Evolutionary conservation across 768 basidiomycete genomes (phyloP), one percentile per base, ranked within the genome.

Genomic region (Termitomyces sp.): DNA sequence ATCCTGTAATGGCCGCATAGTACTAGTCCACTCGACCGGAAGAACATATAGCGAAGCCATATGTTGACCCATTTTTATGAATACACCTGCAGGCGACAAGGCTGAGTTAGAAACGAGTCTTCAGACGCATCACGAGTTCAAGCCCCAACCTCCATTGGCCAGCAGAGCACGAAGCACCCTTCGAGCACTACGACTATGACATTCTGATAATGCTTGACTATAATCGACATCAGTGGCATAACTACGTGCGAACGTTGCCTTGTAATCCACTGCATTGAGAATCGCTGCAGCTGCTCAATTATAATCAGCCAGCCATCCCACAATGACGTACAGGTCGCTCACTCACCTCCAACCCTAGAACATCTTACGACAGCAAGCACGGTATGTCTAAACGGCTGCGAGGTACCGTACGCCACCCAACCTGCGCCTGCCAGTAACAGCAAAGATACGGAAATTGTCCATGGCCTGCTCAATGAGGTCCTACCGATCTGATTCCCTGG

Each of bases 21-120:
- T 73, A 25, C 68, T 72, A 11, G 79, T 81, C 79, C 80, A 82
- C 65, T 81, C 80, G 23, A 70, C 67, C 6, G 80, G 80, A 55
- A 83, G 74, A 16, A 82, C 74, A 37, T 77, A 66, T 59, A 91
- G 75, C 69, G 77, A 67, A 74, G 88, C 67, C 89, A 90, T 73
- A 88, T 86, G 76, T 85, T 99, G 96, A 2, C 95, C 97, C 64
- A 93, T 70, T 67, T 94, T 92, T 64, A 94, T 91, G 68, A 90
- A 93, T 23, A 94, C 82, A 17, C 89, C 89, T 86, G 56, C 5
- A 57, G 14, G 54, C 5, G 40, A 25, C 19, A 39, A 61, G 42
- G 9, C 28, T 52, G 14, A 27, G 23, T 34, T 16, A 40, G 42
- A 48, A 59, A 17, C 58, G 42, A 45, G 39, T 41, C 41, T 28